phyloP scores from a whole-genome alignment of 2,329 filamentous ascomycete species.

The Pseudogymnoascus sp. region DNA sequence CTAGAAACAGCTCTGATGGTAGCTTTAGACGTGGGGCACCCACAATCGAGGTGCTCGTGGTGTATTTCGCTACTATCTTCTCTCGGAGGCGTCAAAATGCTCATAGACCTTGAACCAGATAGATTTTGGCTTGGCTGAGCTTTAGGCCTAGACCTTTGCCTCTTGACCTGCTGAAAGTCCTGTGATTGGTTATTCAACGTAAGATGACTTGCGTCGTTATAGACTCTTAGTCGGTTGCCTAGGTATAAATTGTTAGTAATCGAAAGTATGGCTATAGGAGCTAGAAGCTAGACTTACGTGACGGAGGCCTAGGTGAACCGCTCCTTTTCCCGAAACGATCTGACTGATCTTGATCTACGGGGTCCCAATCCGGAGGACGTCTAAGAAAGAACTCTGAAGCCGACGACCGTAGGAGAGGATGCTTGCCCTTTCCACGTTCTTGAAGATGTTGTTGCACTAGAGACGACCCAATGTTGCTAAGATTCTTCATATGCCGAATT shows the following conservation, averaged over 20 bases:
- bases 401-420: conserved; percentile 32
- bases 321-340: conserved; percentile 18
- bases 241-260: neutral
- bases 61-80: neutral
- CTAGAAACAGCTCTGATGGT: neutral
- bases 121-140: conserved; percentile 19
- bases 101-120: conserved; percentile 19
- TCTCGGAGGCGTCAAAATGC: conserved; percentile 11
- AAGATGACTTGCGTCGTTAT: neutral
- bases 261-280: neutral
- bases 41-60: neutral
- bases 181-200: neutral
- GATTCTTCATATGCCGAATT: conserved; percentile 49
- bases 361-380: conserved; percentile 33
- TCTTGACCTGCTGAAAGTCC: conserved; percentile 15
- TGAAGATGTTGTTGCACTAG: neutral
- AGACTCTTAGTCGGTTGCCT: neutral
- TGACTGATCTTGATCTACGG: conserved; percentile 14
- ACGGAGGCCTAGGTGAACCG: conserved; percentile 31
- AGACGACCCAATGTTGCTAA: conserved; percentile 26
- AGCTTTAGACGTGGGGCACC: neutral
- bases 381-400: conserved; percentile 36
- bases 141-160: conserved; percentile 21
- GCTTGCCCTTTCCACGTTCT: conserved; percentile 15
- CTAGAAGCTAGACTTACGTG: conserved; percentile 22